Conservation (phyloP, 345 rosid genomes). For the Populus pruinosa region DNA sequence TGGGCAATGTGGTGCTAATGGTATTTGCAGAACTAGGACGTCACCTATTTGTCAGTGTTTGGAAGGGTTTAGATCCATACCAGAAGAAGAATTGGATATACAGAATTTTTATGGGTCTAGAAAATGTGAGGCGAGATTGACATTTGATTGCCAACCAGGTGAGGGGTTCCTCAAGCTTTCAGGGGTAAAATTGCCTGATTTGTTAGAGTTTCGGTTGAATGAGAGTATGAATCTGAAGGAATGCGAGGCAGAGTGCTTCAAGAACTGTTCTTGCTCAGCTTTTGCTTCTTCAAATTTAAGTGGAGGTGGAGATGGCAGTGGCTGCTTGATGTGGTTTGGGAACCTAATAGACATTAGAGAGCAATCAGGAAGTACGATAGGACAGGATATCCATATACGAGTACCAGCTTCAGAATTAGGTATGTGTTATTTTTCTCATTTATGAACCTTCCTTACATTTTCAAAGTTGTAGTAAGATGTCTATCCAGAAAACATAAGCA, state of each 20-base stretch:
- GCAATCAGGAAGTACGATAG: background rate
- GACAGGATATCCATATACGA: constrained; percentile 27
- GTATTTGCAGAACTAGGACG: constrained; percentile 10
- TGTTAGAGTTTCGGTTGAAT: constrained; percentile 4
- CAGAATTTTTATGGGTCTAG: background rate
- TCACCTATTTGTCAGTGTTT: constrained; percentile 13
- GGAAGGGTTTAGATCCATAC: constrained; percentile 6
- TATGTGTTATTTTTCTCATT: background rate
- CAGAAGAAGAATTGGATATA: constrained; percentile 1
- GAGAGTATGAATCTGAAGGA: constrained; percentile 16
- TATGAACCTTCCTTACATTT: background rate
- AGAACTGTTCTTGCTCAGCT: constrained; percentile 33
- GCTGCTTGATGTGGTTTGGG: constrained; percentile 37
- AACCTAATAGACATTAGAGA: constrained; percentile 28
- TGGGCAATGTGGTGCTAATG: constrained; percentile 29
- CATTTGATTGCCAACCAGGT: constrained; percentile 7
- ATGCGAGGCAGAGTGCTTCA: constrained; percentile 21
- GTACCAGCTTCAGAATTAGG: constrained; percentile 27
- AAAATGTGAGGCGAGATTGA: constrained; percentile 11
- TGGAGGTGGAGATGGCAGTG: constrained; percentile 23
- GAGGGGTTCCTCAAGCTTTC: constrained; percentile 10
- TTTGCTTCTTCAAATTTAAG: constrained; percentile 21
- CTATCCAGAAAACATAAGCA: too few relatives aligned
- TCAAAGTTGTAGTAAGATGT: too few relatives aligned
- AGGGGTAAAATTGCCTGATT: constrained; percentile 21